Conservation (phyloP, 306 rosid species). For the Vigna reflexopilosa region DNA sequence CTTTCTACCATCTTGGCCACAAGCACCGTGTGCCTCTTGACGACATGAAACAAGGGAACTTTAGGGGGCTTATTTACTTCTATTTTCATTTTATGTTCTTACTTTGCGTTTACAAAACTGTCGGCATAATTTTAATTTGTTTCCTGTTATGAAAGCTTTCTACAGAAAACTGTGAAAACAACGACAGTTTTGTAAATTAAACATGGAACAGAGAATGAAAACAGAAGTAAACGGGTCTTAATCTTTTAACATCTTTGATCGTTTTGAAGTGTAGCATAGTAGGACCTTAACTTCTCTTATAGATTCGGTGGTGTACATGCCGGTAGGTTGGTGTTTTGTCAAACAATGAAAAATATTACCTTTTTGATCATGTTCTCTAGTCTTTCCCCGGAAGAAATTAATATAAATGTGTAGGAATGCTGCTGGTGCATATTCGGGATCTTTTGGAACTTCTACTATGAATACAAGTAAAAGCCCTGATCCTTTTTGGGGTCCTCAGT, state of each 20-base stretch:
- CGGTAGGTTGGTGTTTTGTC: constrained; percentile 7
- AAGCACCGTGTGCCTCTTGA: constrained; percentile 38
- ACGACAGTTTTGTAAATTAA: neutral
- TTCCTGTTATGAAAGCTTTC: neutral
- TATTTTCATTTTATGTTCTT: neutral
- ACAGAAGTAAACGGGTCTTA: neutral
- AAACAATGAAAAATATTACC: neutral
- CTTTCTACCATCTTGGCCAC: constrained; percentile 76
- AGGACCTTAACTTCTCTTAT: constrained; percentile 13
- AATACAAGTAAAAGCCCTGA: neutral
- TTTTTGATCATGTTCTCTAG: neutral
- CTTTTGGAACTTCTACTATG: neutral
- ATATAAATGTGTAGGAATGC: neutral
- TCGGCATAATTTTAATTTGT: neutral
- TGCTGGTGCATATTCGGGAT: neutral
- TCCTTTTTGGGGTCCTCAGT: neutral
- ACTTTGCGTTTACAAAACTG: neutral
- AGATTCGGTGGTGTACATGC: constrained; percentile 22
- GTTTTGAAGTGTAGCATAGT: neutral
- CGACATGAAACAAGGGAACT: constrained; percentile 9
- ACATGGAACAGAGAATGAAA: neutral
- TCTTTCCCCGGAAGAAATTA: constrained; percentile 13
- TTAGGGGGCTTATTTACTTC: neutral
- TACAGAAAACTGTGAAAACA: neutral
- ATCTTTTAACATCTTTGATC: constrained; percentile 22